Base-by-base conservation (phyloP, 1,284 basidiomycete species). In the Dichomitus squalens region DNA sequence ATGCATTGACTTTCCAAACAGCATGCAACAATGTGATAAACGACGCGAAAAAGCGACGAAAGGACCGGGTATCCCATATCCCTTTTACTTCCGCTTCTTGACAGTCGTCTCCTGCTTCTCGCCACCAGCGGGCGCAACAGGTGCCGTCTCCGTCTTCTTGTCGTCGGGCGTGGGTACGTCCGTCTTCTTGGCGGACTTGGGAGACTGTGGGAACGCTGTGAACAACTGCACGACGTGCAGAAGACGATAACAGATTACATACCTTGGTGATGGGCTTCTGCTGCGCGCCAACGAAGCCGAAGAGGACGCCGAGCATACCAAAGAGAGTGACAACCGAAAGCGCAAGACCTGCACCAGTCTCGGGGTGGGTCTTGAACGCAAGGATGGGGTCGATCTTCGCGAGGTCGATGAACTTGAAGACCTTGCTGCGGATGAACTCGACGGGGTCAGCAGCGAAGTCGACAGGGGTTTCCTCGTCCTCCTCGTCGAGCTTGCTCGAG, bases 321-420 rank as follows among this genome's bases (percentile, higher is more conserved):
- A 97, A 83, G 66, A 96, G 71, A 43, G 90, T 92, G 67, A 95
- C 79, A 53, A 92, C 67, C 49, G 82, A 84, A 59, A 86, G 87
- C 60, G 79, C 80, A 60, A 96, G 79, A 61, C 85, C 90, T 53
- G 82, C 90, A 66, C 88, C 93, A 56, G 92, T 92, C 75, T 94
- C 89, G 53, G 95, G 95, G 65, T 92, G 84, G 31, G 86, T 78
- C 79, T 88, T 90, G 80, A 94, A 82, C 14, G 93, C 92, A 27
- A 71, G 71, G 52, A 93, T 66, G 35, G 92, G 93, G 72, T 95
- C 87, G 49, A 81, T 73, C 69, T 85, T 86, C 60, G 85, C 89
- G 54, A 83, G 76, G 49, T 91, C 88, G 59, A 94, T 70, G 80
- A 95, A 95, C 39, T 76, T 75, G 65, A 87, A 77, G 53, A 87